Evolutionary conservation across 192 early-diverging fungal genomes (phyloP), one percentile per base, ranked within the genome.

Genomic region (Cetraspora pellucida): DNA sequence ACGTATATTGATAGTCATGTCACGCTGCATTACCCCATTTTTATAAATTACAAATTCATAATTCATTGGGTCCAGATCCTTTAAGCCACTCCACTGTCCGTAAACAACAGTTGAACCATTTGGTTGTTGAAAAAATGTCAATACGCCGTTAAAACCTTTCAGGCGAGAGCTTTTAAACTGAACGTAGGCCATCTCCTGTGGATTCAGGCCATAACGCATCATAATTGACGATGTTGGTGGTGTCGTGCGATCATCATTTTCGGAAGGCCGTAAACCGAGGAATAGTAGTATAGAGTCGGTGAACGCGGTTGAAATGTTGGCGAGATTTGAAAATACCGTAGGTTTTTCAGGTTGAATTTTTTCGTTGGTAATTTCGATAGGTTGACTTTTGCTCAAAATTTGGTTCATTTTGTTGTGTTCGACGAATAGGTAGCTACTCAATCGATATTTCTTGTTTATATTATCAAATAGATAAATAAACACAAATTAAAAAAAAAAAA

Each of bases 11-110:
- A 65, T 31, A 1, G 63, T 43, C n/a, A 65, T 37, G 21, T 65
- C 63, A 19, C 31, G 28, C 2, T 28, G 63, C 19, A 43, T 43
- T 43, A 28, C 63, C 6, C 63, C 63, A 65, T 65, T 44, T 65
- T 65, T 65, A 65, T 65, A 65, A 37, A 65, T 65, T 5, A 65
- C 63, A 65, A 65, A 65, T 65, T 65, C 63, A 37, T 65, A 65
- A 65, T 65, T 65, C 31, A 65, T 37, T 37, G 31, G 63, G n/a
- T 65, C 31, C 19, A 31, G 19, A 65, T 65, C 63, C 14, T 65
- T 28, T 37, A 65, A 8, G 31, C n/a, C 31, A 43, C 21, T 14
- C 63, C 63, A 65, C 31, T 65, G 28, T 16, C 63, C 63, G 13
- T 65, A 65, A 65, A 31, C 63, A 17, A 65, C 63, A 17, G 63